Base-by-base conservation (phyloP, 2,329 filamentous ascomycete species). In the Cytospora leucostoma region DNA sequence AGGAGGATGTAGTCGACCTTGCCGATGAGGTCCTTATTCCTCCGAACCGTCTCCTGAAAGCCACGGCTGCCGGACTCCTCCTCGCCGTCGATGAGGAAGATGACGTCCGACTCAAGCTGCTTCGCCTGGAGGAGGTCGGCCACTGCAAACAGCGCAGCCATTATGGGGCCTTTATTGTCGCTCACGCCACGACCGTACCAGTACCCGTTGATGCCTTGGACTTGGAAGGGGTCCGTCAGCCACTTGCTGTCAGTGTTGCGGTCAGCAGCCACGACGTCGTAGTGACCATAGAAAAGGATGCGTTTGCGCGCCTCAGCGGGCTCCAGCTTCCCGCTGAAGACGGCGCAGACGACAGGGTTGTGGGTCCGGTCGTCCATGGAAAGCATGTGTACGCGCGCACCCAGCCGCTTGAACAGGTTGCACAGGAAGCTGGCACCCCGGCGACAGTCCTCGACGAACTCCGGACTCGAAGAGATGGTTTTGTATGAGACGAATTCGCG, bases 251-350 rank as follows among this genome's bases (percentile, higher is more conserved):
- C 85, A 63, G 89, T 87, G 67, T 90, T 90, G 44, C 89, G 88
- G 68, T 97, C 92, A 0, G 95, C 95, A 0, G 93, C 86, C 4
- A 99, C 95, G 2, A 99, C 93, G 72, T 99, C 95, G 79, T 99
- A 99, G 74, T 99, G 95, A 0, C 96, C 95, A 72, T 99, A 99
- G 74, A 99, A 99, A 0, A 99, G 79, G 10, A 98, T 91, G 35
- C 92, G 93, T 77, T 95, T 97, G 19, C 91, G 85, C 33, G 85
- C 80, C 33, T 84, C 82, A 0, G 85, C 79, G 1, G 87, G 84
- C 12, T 86, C 82, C 65, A 83, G 86, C 75, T 88, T 95, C 4
- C 90, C 93, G 52, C 86, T 85, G 74, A 99, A 99, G 65, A 89
- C 90, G 49, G 95, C 95, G 68, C 91, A 89, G 0, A 99, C 93